Conservation (phyloP, 139 green algal species). For the Micromonas commoda region DNA sequence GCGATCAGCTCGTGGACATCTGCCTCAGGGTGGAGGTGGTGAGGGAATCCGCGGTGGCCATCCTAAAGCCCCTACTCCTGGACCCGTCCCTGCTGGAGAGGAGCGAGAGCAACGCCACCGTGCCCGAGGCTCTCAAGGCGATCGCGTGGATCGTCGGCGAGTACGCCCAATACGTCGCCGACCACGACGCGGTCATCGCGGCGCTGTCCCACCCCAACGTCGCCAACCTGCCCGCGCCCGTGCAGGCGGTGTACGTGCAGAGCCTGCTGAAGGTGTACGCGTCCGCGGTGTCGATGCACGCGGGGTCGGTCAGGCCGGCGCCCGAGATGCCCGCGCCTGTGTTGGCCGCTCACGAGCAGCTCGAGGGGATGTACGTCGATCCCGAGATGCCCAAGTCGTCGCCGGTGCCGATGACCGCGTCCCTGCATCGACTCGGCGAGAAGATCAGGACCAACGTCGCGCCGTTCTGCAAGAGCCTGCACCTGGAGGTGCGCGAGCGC, state of each 20-base stretch:
- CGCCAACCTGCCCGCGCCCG: not conserved
- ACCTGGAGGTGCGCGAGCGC: slow-evolving; percentile 23
- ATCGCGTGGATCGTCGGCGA: slow-evolving; percentile 45
- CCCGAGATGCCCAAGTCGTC: not conserved
- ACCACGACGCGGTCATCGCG: slow-evolving; percentile 11
- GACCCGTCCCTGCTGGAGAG: slow-evolving; percentile 22
- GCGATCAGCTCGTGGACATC: slow-evolving; percentile 41
- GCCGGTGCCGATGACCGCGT: slow-evolving; percentile 1
- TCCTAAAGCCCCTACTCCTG: slow-evolving; percentile 5
- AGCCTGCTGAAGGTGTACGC: slow-evolving; percentile 20
- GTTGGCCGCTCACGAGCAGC: not conserved
- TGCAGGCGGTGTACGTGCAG: slow-evolving; percentile 22
- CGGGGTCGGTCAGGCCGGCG: not conserved
- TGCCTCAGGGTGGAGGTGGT: slow-evolving; percentile 29
- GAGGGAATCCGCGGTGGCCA: slow-evolving; percentile 28
- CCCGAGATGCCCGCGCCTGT: not conserved
- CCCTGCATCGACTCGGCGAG: not conserved
- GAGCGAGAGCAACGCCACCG: slow-evolving; percentile 8
- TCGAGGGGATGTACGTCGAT: not conserved
- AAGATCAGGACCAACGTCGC: not conserved
- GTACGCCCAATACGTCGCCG: slow-evolving; percentile 28
- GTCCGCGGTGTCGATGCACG: slow-evolving; percentile 2
- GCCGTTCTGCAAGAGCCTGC: not conserved
- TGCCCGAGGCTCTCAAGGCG: slow-evolving; percentile 28
- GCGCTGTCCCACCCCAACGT: not conserved